Conservation (phyloP, 148 eudicot genomes). For the Chenopodium formosanum region DNA sequence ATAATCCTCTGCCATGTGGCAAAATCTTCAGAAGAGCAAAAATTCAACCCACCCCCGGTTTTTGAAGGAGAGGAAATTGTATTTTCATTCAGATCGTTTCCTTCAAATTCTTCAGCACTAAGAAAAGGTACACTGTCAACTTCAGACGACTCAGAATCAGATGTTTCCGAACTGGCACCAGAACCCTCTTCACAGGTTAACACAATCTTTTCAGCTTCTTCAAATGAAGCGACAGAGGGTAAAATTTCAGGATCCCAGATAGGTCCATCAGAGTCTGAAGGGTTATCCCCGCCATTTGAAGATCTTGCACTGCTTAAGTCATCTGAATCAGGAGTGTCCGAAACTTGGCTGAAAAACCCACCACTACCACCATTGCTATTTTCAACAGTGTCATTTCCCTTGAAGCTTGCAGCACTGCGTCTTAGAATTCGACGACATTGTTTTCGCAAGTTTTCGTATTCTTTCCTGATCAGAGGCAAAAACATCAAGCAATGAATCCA, state of each 20-base stretch:
- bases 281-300: conserved; percentile 30
- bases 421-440: conserved; percentile 33
- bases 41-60: background rate
- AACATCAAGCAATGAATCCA: conserved; percentile 16
- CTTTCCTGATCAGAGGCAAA: conserved; percentile 35
- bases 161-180: conserved; percentile 46
- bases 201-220: conserved; percentile 34
- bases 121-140: conserved; percentile 37
- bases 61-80: conserved; percentile 8
- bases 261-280: conserved; percentile 27
- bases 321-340: conserved; percentile 35
- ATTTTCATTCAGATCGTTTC: conserved; percentile 33
- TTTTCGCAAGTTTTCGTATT: conserved; percentile 39
- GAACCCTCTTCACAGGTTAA: conserved; percentile 34
- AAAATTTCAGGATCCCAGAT: conserved; percentile 15
- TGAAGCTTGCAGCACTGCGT: conserved; percentile 11
- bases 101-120: conserved; percentile 40
- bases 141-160: conserved; percentile 74
- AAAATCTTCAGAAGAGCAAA: conserved; percentile 54
- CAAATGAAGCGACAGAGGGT: conserved; percentile 18
- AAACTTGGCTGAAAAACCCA: conserved; percentile 35
- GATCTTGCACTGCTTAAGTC: conserved; percentile 30
- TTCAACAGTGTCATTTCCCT: conserved; percentile 28
- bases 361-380: conserved; percentile 17
- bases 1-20: conserved; percentile 94